Evolutionary conservation across 768 basidiomycete species (phyloP), one percentile per base, ranked within the genome.

Genomic region (Tephrocybe sp.): DNA sequence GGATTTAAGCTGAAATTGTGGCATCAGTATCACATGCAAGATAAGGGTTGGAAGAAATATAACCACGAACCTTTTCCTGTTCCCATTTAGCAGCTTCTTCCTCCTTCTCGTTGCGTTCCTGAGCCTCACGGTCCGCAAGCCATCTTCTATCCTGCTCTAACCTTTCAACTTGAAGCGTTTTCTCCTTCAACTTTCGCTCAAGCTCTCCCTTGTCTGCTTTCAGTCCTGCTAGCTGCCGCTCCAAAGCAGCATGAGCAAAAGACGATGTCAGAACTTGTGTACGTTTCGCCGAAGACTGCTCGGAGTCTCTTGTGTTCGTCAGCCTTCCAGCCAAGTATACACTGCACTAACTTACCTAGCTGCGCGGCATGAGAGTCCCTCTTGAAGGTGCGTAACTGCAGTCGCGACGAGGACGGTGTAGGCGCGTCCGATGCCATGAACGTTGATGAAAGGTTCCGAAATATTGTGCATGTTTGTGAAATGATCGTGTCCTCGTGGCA

Each of bases 121-220:
- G 80, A 41, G 76, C 71, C 62, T 90, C 89, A 3, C 84, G 66
- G 53, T 89, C 86, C 0, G 83, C 70, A 42, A 89, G 74, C 71
- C 75, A 89, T 15, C 86, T 69, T 30, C 88, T 69, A 60, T 92
- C 89, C 15, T 78, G 70, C 58, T 90, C 86, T 9, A 92, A 72
- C 36, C 81, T 69, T 35, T 87, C 86, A 22, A 91, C 76, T 19
- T 69, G 62, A 1, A 74, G 55, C 2, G 88, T 84, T 60, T 78
- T 81, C 64, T 90, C 84, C 26, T 83, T 73, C 3, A 90, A 68
- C 61, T 83, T 84, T 11, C 77, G 74, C 63, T 90, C 87, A 30
- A 89, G 68, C 30, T 89, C 85, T 18, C 78, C 65, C 54, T 82
- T 83, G 5, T 79, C 70, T 0, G 83, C 77, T 52, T 88, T 82